Conservation (phyloP, 2,329 filamentous ascomycete species). For the Ceratocystis destructans region DNA sequence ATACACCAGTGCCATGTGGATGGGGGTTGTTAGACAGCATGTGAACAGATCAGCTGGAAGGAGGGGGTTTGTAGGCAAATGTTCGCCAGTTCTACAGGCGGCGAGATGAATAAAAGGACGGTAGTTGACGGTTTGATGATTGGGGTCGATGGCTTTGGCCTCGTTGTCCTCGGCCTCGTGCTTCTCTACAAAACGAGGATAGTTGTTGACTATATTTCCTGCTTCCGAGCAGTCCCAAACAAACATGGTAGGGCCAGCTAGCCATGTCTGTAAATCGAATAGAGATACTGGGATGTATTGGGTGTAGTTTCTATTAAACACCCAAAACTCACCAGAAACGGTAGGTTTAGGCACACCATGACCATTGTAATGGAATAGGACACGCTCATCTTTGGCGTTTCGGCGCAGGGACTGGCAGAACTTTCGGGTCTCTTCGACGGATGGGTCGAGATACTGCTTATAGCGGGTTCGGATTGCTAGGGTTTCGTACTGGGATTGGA, state of each 20-base stretch:
- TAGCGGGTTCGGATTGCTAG: constrained; percentile 91
- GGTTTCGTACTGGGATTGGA: constrained; percentile 95
- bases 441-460: constrained; percentile 92
- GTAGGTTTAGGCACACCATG: constrained; percentile 95
- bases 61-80: constrained; percentile 83
- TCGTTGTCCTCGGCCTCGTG: constrained; percentile 83
- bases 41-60: constrained; percentile 93
- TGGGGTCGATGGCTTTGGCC: constrained; percentile 59
- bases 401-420: constrained; percentile 81
- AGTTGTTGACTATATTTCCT: constrained; percentile 89
- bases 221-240: constrained; percentile 97
- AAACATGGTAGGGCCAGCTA: constrained; percentile 87
- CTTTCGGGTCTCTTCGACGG: constrained; percentile 92
- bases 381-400: constrained; percentile 89
- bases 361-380: constrained; percentile 97
- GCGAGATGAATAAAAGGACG: constrained; percentile 73
- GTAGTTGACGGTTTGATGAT: constrained; percentile 63
- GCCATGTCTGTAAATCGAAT: constrained; percentile 89
- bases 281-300: constrained; percentile 96
- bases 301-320: constrained; percentile 97
- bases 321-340: constrained; percentile 93
- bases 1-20: constrained; percentile 92
- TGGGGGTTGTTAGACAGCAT: constrained; percentile 87
- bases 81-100: constrained; percentile 80
- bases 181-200: constrained; percentile 86